These are phyloP conservation scores for Zymoseptoria tritici DNA, from an alignment of 2,329 filamentous ascomycete genomes.

Conservation along the genomic window DNA sequence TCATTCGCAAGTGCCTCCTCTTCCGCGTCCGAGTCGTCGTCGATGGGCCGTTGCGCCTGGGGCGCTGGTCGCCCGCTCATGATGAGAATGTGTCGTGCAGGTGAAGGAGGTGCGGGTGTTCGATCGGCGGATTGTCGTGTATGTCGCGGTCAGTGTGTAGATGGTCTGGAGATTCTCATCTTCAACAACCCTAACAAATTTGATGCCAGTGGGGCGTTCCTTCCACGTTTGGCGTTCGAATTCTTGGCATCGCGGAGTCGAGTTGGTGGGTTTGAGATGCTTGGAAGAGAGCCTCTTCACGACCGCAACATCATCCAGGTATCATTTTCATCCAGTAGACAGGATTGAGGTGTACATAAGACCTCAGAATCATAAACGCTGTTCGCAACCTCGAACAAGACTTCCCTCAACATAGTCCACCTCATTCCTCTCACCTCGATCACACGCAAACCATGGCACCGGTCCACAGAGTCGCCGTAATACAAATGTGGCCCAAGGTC, in stretches of 20 bases:
- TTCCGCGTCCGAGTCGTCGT: slow-evolving; percentile 76
- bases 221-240: neutral
- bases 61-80: slow-evolving; percentile 30
- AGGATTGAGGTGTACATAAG: neutral
- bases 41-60: slow-evolving; percentile 28
- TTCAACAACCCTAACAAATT: neutral
- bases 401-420: neutral
- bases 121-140: neutral
- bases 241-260: neutral
- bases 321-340: neutral
- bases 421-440: neutral
- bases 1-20: slow-evolving; percentile 94
- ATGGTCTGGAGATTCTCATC: neutral
- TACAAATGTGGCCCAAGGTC: slow-evolving; percentile 45
- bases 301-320: neutral
- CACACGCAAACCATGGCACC: slow-evolving; percentile 33
- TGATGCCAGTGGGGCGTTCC: neutral
- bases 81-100: slow-evolving; percentile 8
- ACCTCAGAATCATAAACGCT: neutral
- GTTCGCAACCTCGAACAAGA: neutral
- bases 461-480: slow-evolving; percentile 41
- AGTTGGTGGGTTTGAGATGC: neutral
- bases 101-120: neutral
- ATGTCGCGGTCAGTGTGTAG: neutral
- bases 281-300: neutral